Conservation (phyloP, 2,329 filamentous ascomycete species). For the Ophiocordyceps camponoti-floridani region DNA sequence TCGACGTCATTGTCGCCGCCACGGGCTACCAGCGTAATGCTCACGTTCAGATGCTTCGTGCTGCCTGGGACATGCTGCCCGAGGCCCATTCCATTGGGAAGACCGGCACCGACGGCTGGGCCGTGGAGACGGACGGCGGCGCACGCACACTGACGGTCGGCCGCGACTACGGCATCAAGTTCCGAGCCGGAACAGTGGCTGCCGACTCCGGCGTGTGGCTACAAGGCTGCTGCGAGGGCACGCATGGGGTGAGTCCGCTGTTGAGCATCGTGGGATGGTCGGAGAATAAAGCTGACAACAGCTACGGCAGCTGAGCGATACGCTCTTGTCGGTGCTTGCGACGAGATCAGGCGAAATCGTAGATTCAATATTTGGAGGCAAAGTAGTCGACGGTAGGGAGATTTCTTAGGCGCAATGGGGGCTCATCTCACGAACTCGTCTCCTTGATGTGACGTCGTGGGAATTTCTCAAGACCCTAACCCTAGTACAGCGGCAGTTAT, state of each 20-base stretch:
- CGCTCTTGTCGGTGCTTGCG: slow-evolving; percentile 61
- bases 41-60: slow-evolving; percentile 60
- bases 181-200: slow-evolving; percentile 50
- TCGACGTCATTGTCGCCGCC: slow-evolving; percentile 69
- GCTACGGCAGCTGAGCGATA: slow-evolving; percentile 50
- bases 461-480: too few relatives aligned
- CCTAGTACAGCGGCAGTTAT: too few relatives aligned
- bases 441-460: too few relatives aligned
- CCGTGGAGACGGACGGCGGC: slow-evolving; percentile 18
- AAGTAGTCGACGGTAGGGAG: neutral
- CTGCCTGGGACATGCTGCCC: slow-evolving; percentile 48
- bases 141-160: slow-evolving; percentile 43
- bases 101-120: slow-evolving; percentile 19
- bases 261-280: neutral
- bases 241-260: slow-evolving; percentile 59
- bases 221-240: slow-evolving; percentile 84
- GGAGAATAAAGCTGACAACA: slow-evolving; percentile 5
- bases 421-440: too few relatives aligned
- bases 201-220: slow-evolving; percentile 68
- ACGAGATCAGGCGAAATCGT: slow-evolving; percentile 65
- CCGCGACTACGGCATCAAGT: slow-evolving; percentile 64
- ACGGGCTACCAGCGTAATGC: slow-evolving; percentile 70
- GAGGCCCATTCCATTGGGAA: slow-evolving; percentile 8
- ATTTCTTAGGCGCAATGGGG: too few relatives aligned
- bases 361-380: slow-evolving; percentile 45